Evolutionary conservation across 108 stramenopile genomes (phyloP).

Genomic region (Cylindrotheca fusiformis): DNA sequence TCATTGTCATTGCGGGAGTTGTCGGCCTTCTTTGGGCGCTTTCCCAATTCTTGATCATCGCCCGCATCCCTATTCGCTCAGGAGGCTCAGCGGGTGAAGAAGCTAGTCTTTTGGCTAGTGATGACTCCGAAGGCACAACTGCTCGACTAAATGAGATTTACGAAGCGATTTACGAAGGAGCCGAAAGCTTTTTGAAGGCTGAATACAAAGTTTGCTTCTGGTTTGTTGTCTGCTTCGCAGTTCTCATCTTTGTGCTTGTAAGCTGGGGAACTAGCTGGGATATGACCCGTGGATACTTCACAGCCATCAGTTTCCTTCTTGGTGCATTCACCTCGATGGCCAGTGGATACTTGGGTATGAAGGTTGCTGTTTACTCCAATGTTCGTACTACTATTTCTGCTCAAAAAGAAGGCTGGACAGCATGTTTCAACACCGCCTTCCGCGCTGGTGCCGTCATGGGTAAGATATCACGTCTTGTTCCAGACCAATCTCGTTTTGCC

Average conservation of each 20-base stretch:
- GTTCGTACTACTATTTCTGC: constrained; percentile 94
- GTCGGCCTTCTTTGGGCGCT: constrained; percentile 74
- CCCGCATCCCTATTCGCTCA: constrained; percentile 73
- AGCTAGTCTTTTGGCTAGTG: constrained; percentile 39
- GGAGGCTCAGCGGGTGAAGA: constrained; percentile 42
- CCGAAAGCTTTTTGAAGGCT: constrained; percentile 91
- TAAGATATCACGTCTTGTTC: background rate
- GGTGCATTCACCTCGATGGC: constrained; percentile 88
- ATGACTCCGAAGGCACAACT: constrained; percentile 75
- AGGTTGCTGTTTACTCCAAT: constrained; percentile 96
- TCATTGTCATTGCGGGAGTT: constrained; percentile 71
- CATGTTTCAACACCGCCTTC: constrained; percentile 96
- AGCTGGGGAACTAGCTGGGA: constrained; percentile 87
- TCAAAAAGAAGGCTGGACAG: constrained; percentile 83
- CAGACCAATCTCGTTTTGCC: background rate
- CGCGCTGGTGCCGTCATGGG: constrained; percentile 97
- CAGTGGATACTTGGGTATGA: constrained; percentile 96
- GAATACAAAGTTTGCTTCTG: constrained; percentile 95
- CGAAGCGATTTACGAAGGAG: constrained; percentile 93
- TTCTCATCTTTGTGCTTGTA: constrained; percentile 86
- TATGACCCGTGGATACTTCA: constrained; percentile 86
- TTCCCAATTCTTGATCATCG: constrained; percentile 75
- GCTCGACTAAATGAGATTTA: constrained; percentile 86
- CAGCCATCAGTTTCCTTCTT: constrained; percentile 88
- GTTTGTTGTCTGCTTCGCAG: constrained; percentile 84